Percentiles rank a stretch among this genome's conserved stretches.
Evolutionary conservation across 257 asterid genomes (phyloP).

Genomic region (Rhazya stricta): DNA sequence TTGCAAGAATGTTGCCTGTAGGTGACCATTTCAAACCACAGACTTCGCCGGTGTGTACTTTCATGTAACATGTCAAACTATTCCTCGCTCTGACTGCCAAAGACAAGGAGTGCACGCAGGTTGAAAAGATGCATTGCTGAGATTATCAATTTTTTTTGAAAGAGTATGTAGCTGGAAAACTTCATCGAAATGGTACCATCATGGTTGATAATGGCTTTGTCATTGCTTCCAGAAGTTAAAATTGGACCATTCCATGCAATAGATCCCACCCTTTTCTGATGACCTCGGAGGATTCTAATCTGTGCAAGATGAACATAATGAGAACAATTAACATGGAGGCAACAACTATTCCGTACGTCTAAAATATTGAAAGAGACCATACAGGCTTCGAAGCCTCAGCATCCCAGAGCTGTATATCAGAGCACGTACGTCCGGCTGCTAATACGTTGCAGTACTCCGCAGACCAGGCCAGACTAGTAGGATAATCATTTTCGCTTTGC

Average conservation of each 20-base stretch:
- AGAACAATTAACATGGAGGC: neutral
- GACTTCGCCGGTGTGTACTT: constrained; percentile 45
- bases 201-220: constrained; percentile 54
- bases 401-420: constrained; percentile 51
- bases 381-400: constrained; percentile 56
- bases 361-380: constrained; percentile 13
- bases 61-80: constrained; percentile 28
- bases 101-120: neutral
- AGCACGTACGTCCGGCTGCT: constrained; percentile 48
- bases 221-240: constrained; percentile 64
- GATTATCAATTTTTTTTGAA: neutral
- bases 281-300: constrained; percentile 56
- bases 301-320: constrained; percentile 15
- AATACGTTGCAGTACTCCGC: constrained; percentile 42
- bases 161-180: neutral
- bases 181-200: constrained; percentile 43
- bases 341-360: neutral
- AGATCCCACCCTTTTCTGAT: constrained; percentile 44
- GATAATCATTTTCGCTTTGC: constrained; percentile 28
- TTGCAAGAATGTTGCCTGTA: constrained; percentile 50
- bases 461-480: constrained; percentile 71
- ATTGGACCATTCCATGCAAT: constrained; percentile 60
- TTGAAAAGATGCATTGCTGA: neutral
- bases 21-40: constrained; percentile 76
- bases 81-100: constrained; percentile 57